Conservation (phyloP, 1,284 basidiomycete species). For the Erythrobasidium hasegawianum region DNA sequence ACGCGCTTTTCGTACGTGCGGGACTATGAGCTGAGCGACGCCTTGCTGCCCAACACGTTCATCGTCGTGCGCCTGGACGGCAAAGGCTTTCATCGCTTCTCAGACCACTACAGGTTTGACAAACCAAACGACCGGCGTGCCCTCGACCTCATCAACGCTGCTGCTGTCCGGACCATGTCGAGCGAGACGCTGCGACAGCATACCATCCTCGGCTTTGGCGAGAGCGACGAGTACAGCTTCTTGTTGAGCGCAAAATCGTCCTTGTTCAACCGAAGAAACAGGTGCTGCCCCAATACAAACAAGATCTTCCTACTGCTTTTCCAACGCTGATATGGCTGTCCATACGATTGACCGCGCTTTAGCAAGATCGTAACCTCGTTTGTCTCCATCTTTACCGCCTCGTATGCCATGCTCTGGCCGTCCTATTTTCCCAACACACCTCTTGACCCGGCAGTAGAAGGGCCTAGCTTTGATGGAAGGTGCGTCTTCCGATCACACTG, state of each 20-base stretch:
- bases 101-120: slow-evolving; percentile 70
- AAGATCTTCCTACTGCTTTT: too few species aligned
- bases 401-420: slow-evolving; percentile 83
- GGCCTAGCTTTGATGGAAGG: slow-evolving; percentile 85
- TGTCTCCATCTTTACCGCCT: slow-evolving; percentile 86
- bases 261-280: slow-evolving; percentile 77
- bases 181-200: slow-evolving; percentile 59
- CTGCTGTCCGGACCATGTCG: slow-evolving; percentile 75
- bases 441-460: slow-evolving; percentile 60
- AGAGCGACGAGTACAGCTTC: slow-evolving; percentile 97
- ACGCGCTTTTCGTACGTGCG: slow-evolving; percentile 87
- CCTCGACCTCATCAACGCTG: slow-evolving; percentile 85
- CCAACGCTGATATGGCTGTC: too few species aligned
- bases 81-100: slow-evolving; percentile 93
- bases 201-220: slow-evolving; percentile 82
- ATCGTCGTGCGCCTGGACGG: slow-evolving; percentile 87
- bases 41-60: slow-evolving; percentile 76
- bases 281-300: too few species aligned
- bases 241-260: slow-evolving; percentile 70
- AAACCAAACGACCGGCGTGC: slow-evolving; percentile 92
- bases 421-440: slow-evolving; percentile 68
- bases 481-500: slow-evolving; percentile 25
- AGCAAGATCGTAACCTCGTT: slow-evolving; percentile 88
- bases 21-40: slow-evolving; percentile 83
- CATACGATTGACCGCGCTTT: too few species aligned